These are phyloP conservation scores for Ricinus communis DNA, from an alignment of 345 rosid genomes.

Conservation along the genomic window DNA sequence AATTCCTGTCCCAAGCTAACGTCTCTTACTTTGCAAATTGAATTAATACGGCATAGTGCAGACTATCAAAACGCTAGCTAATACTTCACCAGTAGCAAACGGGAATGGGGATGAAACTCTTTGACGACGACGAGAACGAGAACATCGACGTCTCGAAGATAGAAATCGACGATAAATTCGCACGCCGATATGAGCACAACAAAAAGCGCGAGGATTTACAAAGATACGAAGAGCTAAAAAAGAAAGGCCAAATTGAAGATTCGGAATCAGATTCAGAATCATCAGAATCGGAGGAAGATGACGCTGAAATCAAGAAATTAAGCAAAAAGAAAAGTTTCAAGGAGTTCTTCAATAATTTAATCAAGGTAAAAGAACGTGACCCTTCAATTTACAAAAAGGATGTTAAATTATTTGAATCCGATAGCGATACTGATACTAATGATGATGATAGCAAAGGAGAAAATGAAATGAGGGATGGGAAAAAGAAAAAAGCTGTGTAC, in stretches of 20 bases:
- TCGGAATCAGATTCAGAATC: conserved; percentile 32
- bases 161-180: conserved; percentile 56
- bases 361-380: conserved; percentile 54
- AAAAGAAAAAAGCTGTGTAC: conserved; percentile 42
- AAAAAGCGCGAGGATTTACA: conserved; percentile 67
- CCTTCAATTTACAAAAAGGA: conserved; percentile 42
- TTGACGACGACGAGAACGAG: conserved; percentile 38
- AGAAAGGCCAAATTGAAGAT: conserved; percentile 43
- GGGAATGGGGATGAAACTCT: conserved; percentile 38
- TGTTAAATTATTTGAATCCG: conserved; percentile 47
- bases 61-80: background rate
- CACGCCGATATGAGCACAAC: conserved; percentile 53
- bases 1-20: background rate
- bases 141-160: conserved; percentile 40
- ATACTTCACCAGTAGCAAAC: background rate
- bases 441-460: conserved; percentile 17
- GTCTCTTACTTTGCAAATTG: background rate
- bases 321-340: conserved; percentile 29
- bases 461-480: conserved; percentile 6
- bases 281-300: conserved; percentile 29
- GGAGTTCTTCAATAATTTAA: conserved; percentile 45
- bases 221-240: conserved; percentile 45
- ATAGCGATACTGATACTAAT: conserved; percentile 10
- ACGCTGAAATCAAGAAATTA: conserved; percentile 14
- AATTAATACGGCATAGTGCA: background rate